Conservation (phyloP, 2,329 filamentous ascomycete species). For the Talaromyces sp. region DNA sequence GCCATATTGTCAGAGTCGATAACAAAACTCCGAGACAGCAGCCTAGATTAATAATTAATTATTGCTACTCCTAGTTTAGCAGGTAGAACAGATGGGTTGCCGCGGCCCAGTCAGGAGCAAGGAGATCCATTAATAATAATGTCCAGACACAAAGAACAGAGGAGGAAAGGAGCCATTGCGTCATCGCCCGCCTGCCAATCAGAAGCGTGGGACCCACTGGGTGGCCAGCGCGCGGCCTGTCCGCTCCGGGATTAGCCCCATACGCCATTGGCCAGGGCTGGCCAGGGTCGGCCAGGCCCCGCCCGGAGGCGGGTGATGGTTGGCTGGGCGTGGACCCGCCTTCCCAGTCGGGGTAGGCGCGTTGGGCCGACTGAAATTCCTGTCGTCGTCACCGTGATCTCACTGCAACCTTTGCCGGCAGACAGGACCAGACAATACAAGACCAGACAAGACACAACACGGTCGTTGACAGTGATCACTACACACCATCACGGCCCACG, state of each 20-base stretch:
- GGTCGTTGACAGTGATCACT: no score
- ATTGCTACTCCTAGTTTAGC: no score
- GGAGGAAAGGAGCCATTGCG: background rate
- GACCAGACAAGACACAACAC: no score
- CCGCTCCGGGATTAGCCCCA: background rate
- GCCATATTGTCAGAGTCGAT: background rate
- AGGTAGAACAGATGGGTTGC: no score
- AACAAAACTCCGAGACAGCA: background rate
- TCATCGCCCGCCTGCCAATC: background rate
- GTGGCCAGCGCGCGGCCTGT: background rate
- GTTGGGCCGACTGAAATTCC: constrained; percentile 3
- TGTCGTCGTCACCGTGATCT: constrained; percentile 36
- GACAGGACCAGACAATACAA: no score
- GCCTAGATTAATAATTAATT: background rate
- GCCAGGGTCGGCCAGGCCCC: background rate
- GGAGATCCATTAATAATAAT: no score
- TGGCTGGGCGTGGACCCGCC: background rate
- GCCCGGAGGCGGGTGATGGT: background rate
- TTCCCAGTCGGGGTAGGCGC: background rate
- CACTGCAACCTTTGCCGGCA: constrained; percentile 5
- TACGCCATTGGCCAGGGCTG: background rate
- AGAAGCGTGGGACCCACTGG: background rate
- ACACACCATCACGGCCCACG: no score
- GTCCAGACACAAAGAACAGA: no score
- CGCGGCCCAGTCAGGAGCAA: no score